These are phyloP conservation scores for Kernera saxatilis DNA, from an alignment of 345 rosid genomes.

Conservation along the genomic window DNA sequence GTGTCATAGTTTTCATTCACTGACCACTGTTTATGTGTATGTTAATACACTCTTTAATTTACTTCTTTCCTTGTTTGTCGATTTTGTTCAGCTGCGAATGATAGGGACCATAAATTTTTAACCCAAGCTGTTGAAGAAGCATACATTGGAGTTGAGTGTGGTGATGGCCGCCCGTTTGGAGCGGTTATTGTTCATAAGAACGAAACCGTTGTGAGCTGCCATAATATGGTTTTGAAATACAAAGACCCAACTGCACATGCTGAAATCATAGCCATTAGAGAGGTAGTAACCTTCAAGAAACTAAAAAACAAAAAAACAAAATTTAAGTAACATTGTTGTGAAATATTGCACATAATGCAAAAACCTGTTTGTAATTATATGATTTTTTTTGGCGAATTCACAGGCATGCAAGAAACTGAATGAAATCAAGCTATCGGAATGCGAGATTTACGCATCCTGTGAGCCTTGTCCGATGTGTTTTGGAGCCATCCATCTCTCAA, in stretches of 20 bases:
- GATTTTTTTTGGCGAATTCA: neutral
- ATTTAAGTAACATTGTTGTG: neutral
- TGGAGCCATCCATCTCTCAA: conserved; percentile 68
- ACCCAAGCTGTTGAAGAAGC: conserved; percentile 84
- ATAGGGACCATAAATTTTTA: conserved; percentile 71
- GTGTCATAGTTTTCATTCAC: neutral
- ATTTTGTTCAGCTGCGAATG: conserved; percentile 52
- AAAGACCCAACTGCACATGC: conserved; percentile 96
- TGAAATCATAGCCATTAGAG: conserved; percentile 84
- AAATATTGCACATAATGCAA: neutral
- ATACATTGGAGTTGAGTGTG: conserved; percentile 79
- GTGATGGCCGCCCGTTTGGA: conserved; percentile 92
- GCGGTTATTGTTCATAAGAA: conserved; percentile 80
- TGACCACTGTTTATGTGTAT: too few relatives aligned
- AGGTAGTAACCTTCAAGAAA: conserved; percentile 39
- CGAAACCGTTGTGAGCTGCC: conserved; percentile 74
- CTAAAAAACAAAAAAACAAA: neutral
- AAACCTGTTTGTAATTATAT: neutral
- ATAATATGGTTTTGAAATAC: conserved; percentile 76
- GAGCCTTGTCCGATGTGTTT: conserved; percentile 83
- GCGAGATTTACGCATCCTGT: conserved; percentile 69
- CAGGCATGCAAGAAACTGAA: conserved; percentile 76
- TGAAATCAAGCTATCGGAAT: conserved; percentile 48
- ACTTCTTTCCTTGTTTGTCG: neutral
- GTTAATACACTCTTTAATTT: neutral